Base-by-base conservation (phyloP, 495 filamentous ascomycete genomes). In the Penicillium longicatenatum region DNA sequence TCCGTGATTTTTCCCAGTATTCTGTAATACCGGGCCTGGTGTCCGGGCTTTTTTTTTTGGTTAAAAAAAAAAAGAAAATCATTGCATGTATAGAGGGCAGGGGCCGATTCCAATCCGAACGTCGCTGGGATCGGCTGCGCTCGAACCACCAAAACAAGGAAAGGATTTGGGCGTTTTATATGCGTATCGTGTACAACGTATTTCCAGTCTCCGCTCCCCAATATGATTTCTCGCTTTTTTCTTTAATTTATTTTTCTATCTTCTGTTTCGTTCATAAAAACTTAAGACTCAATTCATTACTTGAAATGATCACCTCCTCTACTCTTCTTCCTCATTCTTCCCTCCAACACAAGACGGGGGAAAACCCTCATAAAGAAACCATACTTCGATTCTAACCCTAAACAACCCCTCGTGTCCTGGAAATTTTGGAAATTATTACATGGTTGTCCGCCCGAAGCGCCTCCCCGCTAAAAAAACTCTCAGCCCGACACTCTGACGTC, bases 101-200 rank as follows among this genome's bases (percentile, higher is more conserved):
- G 31, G 31, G 31, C 29, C 20, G 12, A 41, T 52, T 57, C 30
- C 20, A 52, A 41, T 48, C 26, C 43, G 33, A 42, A 39, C n/a
- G 43, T 43, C 26, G 11, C 14, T 46, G 42, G 35, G 48, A 49
- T 51, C 41, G 50, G 48, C 26, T 22, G 33, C 44, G 52, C 49
- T 57, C 54, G 45, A 57, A 56, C 53, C 49, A 35, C 57, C 54
- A 16, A 39, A 54, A 54, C 43, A 50, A 20, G 54, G 50, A 53
- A 61, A 50, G 22, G 54, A 50, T 50, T 48, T 57, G 50, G 31
- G 31, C 31, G 47, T 51, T 51, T 52, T 37, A 44, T 46, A 46
- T 30, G 42, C 24, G 52, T 63, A 59, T 53, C 24, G 55, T n/a
- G n/a, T n/a, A n/a, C n/a, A n/a, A n/a, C 37, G 52, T 59, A 63